Conservation (phyloP, 2,329 filamentous ascomycete species). For the Hansfordia pulvinata region DNA sequence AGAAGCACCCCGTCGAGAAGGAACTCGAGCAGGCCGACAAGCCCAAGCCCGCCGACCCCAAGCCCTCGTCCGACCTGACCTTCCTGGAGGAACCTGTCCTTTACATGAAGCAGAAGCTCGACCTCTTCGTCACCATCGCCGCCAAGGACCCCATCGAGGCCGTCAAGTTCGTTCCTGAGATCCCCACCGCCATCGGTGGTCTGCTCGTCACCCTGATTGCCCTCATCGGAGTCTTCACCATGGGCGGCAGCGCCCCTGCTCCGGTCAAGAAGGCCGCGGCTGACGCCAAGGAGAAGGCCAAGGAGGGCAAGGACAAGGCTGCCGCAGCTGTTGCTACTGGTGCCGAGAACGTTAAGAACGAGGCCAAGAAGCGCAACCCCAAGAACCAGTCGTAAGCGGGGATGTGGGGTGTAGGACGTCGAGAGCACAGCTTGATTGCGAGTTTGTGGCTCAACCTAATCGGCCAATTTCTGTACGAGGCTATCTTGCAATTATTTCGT, state of each 20-base stretch:
- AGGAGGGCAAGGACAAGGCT: slow-evolving; percentile 64
- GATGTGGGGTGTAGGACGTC: background rate
- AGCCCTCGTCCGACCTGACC: slow-evolving; percentile 62
- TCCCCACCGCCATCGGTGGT: slow-evolving; percentile 67
- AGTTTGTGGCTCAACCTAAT: no score
- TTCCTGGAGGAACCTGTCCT: slow-evolving; percentile 84
- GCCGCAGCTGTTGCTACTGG: slow-evolving; percentile 43
- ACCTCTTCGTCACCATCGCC: slow-evolving; percentile 76
- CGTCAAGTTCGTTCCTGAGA: slow-evolving; percentile 80
- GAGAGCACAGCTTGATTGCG: background rate
- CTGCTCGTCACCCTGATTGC: slow-evolving; percentile 57
- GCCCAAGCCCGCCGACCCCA: slow-evolving; percentile 57
- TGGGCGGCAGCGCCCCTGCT: slow-evolving; percentile 51
- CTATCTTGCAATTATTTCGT: no score
- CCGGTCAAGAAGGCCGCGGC: slow-evolving; percentile 59
- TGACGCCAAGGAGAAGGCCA: slow-evolving; percentile 55
- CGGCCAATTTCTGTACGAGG: no score
- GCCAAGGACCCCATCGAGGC: slow-evolving; percentile 74
- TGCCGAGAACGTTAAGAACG: slow-evolving; percentile 63
- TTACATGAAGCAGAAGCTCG: slow-evolving; percentile 85
- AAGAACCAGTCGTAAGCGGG: slow-evolving; percentile 36
- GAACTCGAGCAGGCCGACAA: slow-evolving; percentile 64
- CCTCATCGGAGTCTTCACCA: slow-evolving; percentile 52
- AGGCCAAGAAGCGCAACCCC: slow-evolving; percentile 48
- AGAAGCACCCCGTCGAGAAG: slow-evolving; percentile 78